Base-by-base conservation (phyloP, 768 basidiomycete species). In the Xanthoconium purpureum region DNA sequence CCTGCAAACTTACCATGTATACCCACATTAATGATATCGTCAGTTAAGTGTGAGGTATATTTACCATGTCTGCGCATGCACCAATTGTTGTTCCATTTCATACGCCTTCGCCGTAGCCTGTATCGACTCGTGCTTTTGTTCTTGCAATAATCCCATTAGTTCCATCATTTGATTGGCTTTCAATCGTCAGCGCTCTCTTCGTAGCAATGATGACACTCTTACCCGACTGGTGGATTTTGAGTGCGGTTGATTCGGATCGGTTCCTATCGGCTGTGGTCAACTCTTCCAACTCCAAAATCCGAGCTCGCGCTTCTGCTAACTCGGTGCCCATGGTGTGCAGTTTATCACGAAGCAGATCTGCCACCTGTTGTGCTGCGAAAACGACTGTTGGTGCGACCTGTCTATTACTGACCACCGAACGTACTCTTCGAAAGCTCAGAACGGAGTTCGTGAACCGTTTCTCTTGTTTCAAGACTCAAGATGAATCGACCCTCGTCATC, bases 341-440 rank as follows among this genome's bases (percentile, higher is more conserved):
- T 55, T 77, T 77, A 47, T 79, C 77, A 14, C 79, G 78, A 6
- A 80, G 71, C n/a, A 80, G 61, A 48, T 80, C 77, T 30, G 75
- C 71, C 38, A 80, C 79, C 66, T 80, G 77, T 54, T 77, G 73
- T n/a, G 77, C 79, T 80, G 37, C 44, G 51, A 54, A 55, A 57
- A 54, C n/a, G 20, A 56, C 37, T 20, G 47, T 58, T 57, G 42
- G 48, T 36, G 35, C 17, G 36, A 33, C 44, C 38, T 8, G 38
- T 11, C 33, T 44, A 24, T 29, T 44, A 37, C 11, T 43, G 38
- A 56, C 48, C 6, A 24, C 28, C 13, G 35, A 24, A 61, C 69
- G 14, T 62, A 77, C 75, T 69, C 59, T 65, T 72, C 35, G 51
- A 61, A 61, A 75, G 74, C 50, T 77, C 74, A 28, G 58, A 64